These are phyloP conservation scores for Fusarium dimerum DNA, from an alignment of 2,329 filamentous ascomycete genomes.

Conservation along the genomic window DNA sequence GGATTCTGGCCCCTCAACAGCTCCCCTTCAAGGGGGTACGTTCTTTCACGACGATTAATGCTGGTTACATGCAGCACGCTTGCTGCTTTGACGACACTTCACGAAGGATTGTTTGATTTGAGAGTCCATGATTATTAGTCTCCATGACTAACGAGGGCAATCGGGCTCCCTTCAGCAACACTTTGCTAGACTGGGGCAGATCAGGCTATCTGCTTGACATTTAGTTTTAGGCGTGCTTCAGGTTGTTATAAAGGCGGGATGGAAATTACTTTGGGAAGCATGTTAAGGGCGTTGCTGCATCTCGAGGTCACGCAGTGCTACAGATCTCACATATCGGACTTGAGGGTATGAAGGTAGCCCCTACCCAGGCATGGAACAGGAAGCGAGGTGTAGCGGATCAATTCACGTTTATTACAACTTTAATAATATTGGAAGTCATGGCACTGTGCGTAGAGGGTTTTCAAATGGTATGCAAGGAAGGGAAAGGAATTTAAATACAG, in stretches of 20 bases:
- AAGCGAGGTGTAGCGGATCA: slow-evolving; percentile 15
- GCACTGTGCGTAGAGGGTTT: slow-evolving; percentile 22
- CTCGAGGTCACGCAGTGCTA: slow-evolving; percentile 29
- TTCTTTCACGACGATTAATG: slow-evolving; percentile 53
- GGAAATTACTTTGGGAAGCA: slow-evolving; percentile 33
- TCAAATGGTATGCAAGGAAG: slow-evolving; percentile 15
- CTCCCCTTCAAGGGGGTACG: slow-evolving; percentile 49
- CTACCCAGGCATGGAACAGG: slow-evolving; percentile 19
- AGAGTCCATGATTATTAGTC: slow-evolving; percentile 5
- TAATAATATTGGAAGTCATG: slow-evolving; percentile 24
- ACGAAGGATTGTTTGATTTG: slow-evolving; percentile 14
- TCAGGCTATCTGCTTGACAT: slow-evolving; percentile 29
- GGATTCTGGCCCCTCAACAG: slow-evolving; percentile 57
- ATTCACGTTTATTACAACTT: slow-evolving; percentile 20
- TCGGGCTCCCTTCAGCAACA: slow-evolving; percentile 20
- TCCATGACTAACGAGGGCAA: slow-evolving; percentile 3
- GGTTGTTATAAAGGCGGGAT: slow-evolving; percentile 34
- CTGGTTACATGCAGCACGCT: not conserved
- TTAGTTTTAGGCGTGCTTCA: slow-evolving; percentile 32
- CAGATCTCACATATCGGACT: slow-evolving; percentile 30
- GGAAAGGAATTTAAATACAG: slow-evolving; percentile 10
- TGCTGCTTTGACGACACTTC: slow-evolving; percentile 3
- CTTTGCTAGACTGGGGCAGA: slow-evolving; percentile 24
- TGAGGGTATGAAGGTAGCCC: slow-evolving; percentile 22
- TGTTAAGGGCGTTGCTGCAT: slow-evolving; percentile 39